phyloP scores from a whole-genome alignment of 352 stramenopile genomes.

The Globisporangium canariense region DNA sequence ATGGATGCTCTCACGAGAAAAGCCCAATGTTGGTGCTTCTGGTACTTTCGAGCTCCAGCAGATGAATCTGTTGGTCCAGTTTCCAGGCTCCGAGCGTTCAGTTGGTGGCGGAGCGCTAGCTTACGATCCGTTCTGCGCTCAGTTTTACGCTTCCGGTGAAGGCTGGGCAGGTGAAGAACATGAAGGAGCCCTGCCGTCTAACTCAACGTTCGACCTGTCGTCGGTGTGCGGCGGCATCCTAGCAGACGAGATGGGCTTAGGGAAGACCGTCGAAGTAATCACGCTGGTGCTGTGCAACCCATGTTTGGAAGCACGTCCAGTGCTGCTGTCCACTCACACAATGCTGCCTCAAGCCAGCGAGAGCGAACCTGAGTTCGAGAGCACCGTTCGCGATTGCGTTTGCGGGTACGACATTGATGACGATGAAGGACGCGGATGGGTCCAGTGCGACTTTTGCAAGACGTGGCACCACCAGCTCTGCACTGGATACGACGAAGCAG shows the following conservation, averaged over 20 bases:
- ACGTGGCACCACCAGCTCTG: conserved; percentile 69
- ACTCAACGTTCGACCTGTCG: conserved; percentile 12
- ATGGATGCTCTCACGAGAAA: conserved; percentile 93
- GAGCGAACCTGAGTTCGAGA: neutral
- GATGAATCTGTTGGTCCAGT: conserved; percentile 20
- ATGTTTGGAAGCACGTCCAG: conserved; percentile 6
- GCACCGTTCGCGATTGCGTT: conserved; percentile 36
- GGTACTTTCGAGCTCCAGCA: neutral
- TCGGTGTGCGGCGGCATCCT: conserved; percentile 81
- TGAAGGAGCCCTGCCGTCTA: neutral
- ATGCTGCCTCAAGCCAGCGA: conserved; percentile 2
- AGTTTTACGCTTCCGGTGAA: conserved; percentile 16
- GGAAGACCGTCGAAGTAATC: conserved; percentile 86
- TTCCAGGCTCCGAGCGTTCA: neutral
- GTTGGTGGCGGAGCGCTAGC: neutral
- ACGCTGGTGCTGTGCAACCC: conserved; percentile 48
- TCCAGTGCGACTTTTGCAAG: conserved; percentile 48
- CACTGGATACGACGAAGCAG: conserved; percentile 29
- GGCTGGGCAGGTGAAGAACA: neutral
- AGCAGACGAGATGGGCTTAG: conserved; percentile 91
- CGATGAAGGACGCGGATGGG: conserved; percentile 35
- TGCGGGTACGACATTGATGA: conserved; percentile 30
- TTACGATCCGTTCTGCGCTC: conserved; percentile 42
- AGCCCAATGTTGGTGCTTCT: conserved; percentile 8
- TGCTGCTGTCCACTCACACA: conserved; percentile 53